Percentiles rank a stretch among this genome's conserved stretches.
Conservation (phyloP, 306 rosid species). For the Erythrophleum fordii region DNA sequence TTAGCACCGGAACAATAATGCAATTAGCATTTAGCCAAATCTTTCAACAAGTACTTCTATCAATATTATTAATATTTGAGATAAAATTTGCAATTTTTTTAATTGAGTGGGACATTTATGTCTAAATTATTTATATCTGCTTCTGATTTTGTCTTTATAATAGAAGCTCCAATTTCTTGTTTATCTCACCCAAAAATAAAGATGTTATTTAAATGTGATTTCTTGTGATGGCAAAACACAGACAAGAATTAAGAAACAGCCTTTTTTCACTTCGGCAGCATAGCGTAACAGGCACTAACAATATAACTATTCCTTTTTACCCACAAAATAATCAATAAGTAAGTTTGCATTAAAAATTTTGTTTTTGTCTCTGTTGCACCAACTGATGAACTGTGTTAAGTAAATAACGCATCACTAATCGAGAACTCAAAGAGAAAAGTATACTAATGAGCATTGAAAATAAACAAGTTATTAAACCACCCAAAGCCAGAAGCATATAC, state of each 20-base stretch:
- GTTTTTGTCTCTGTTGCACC: neutral
- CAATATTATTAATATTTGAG: neutral
- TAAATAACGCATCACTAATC: neutral
- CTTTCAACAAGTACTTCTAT: neutral
- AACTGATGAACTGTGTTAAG: conserved; percentile 1
- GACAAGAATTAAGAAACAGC: neutral
- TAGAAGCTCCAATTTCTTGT: neutral
- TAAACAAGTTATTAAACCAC: conserved; percentile 14
- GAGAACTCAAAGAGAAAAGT: conserved; percentile 5
- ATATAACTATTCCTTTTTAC: neutral
- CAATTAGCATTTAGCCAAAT: neutral
- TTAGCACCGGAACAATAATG: too few relatives aligned
- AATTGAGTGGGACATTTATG: neutral
- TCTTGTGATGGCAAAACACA: neutral
- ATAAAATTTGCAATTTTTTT: neutral
- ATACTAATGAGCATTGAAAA: neutral
- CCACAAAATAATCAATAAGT: neutral
- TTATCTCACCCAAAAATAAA: neutral
- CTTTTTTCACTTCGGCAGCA: neutral
- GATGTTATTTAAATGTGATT: too few relatives aligned
- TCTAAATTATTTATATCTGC: neutral
- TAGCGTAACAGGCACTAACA: neutral
- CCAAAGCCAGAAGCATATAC: conserved; percentile 39
- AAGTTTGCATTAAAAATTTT: neutral
- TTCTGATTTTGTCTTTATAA: neutral